phyloP scores from a whole-genome alignment of 805 yeast species.

The Starmerella apis region DNA sequence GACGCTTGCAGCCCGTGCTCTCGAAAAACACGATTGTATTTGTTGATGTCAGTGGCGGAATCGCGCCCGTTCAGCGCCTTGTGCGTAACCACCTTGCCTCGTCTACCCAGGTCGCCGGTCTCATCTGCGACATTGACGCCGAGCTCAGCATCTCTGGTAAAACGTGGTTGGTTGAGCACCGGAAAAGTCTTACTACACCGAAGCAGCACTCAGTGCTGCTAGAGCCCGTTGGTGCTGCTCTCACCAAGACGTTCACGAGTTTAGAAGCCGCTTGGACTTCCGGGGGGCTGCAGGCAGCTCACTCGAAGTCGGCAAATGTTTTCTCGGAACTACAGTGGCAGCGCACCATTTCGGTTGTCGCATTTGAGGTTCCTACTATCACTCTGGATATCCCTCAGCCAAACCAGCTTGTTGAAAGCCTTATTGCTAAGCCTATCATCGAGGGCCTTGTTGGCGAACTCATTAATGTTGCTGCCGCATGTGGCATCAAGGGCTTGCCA shows the following conservation, averaged over 20 bases:
- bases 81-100: slow-evolving; percentile 21
- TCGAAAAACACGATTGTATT: slow-evolving; percentile 21
- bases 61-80: slow-evolving; percentile 25
- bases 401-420: slow-evolving; percentile 46
- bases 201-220: slow-evolving; percentile 9
- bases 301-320: slow-evolving; percentile 43
- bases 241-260: slow-evolving; percentile 5
- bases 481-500: slow-evolving; percentile 60
- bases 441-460: slow-evolving; percentile 72
- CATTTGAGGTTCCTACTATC: slow-evolving; percentile 66
- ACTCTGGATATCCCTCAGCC: slow-evolving; percentile 65
- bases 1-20: slow-evolving; percentile 22
- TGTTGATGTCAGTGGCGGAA: slow-evolving; percentile 26
- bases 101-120: slow-evolving; percentile 18
- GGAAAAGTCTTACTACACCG: slow-evolving; percentile 9
- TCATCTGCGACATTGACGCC: slow-evolving; percentile 25
- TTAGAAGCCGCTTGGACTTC: slow-evolving; percentile 20
- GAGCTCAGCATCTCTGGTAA: slow-evolving; percentile 11
- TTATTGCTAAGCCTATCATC: slow-evolving; percentile 74
- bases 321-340: slow-evolving; percentile 59
- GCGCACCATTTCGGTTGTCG: slow-evolving; percentile 64
- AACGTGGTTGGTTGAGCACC: slow-evolving; percentile 17
- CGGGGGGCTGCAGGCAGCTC: slow-evolving; percentile 18
- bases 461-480: slow-evolving; percentile 46
- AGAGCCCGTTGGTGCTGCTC: slow-evolving; percentile 19